Evolutionary conservation across 2,329 filamentous ascomycete species (phyloP).

Genomic region (Colletotrichum scovillei): DNA sequence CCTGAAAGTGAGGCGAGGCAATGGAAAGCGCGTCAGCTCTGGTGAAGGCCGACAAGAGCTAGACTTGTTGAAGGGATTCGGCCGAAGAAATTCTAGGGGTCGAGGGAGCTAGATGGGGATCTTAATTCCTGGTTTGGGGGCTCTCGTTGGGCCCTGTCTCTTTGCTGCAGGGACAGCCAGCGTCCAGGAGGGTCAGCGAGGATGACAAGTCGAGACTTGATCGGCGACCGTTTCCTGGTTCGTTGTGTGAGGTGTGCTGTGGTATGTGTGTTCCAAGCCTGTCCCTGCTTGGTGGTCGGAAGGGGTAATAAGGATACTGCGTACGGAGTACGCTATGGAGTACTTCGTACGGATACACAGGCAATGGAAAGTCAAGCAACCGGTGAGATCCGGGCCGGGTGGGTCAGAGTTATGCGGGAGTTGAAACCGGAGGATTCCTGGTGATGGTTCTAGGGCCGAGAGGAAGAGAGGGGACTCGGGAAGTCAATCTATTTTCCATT

Average conservation of each 20-base stretch:
- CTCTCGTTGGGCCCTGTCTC: neutral
- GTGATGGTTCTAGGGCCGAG: neutral
- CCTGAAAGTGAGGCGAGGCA: neutral
- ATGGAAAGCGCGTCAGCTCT: neutral
- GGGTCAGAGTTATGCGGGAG: neutral
- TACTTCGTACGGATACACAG: no score
- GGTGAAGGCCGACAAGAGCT: slow-evolving; percentile 6
- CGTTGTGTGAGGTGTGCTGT: neutral
- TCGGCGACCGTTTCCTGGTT: neutral
- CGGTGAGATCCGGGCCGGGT: neutral
- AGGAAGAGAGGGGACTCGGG: neutral
- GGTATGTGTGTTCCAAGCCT: neutral
- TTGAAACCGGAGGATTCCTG: neutral
- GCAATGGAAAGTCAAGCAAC: neutral
- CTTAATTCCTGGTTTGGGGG: slow-evolving; percentile 1
- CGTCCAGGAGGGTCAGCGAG: neutral
- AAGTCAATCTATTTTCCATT: neutral
- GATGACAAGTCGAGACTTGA: neutral
- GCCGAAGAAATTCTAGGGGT: slow-evolving; percentile 9
- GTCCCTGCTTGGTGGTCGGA: neutral
- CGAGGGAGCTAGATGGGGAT: slow-evolving; percentile 3
- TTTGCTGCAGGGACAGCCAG: slow-evolving; percentile 7
- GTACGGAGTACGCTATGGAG: no score
- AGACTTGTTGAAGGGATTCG: slow-evolving; percentile 17
- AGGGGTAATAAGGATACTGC: neutral